Evolutionary conservation across 2,329 filamentous ascomycete genomes (phyloP).

Genomic region (Paracorniculantispora psalliotae): DNA sequence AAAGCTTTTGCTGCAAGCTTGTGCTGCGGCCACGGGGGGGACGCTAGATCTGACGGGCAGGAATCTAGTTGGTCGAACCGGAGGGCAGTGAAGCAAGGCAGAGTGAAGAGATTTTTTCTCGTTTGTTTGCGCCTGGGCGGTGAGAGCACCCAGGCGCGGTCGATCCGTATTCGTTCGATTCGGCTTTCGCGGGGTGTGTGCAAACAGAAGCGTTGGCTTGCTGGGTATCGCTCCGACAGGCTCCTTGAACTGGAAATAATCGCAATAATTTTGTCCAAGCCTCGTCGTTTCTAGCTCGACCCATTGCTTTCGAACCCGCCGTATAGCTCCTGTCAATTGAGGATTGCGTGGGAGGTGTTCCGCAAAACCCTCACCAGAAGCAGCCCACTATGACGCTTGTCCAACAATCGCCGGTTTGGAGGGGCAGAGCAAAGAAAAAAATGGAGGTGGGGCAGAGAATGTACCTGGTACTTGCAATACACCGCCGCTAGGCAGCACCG

Average conservation of each 20-base stretch:
- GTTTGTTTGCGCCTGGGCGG: conserved; percentile 9
- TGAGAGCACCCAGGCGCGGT: neutral
- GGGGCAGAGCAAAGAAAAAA: conserved; percentile 17
- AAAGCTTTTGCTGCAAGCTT: neutral
- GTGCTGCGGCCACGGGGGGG: neutral
- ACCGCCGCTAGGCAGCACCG: neutral
- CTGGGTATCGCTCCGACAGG: neutral
- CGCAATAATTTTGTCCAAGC: neutral
- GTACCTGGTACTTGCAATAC: conserved; percentile 14
- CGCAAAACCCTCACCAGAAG: conserved; percentile 1
- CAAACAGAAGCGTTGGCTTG: neutral
- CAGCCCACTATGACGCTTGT: conserved; percentile 11
- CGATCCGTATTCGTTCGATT: neutral
- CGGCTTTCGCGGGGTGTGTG: neutral
- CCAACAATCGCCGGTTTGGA: conserved; percentile 7
- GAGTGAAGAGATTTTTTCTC: neutral
- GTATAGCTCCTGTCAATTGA: conserved; percentile 5
- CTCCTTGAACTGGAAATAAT: neutral
- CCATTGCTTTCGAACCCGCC: neutral
- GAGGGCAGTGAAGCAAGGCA: neutral
- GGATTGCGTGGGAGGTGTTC: no score
- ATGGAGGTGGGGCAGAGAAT: conserved; percentile 12
- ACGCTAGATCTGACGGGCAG: neutral
- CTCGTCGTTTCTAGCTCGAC: neutral
- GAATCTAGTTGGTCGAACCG: neutral